Evolutionary conservation across 768 basidiomycete species (phyloP).

Genomic region (Auriscalpium vulgare): DNA sequence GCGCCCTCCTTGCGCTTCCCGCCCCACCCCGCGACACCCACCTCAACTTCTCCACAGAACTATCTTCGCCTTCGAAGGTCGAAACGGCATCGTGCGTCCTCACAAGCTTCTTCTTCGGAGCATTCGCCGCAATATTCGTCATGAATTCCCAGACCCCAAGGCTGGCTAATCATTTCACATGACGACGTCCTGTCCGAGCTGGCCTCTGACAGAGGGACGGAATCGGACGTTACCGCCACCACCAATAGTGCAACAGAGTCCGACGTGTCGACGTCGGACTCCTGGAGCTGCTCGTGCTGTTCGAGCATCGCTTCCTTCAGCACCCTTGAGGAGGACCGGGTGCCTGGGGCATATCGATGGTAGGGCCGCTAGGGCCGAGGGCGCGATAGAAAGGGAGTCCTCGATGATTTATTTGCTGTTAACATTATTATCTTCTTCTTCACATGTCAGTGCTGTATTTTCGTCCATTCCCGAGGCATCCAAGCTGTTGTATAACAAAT

Average conservation of each 20-base stretch:
- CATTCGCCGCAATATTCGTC: slow-evolving; percentile 39
- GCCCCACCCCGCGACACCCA: not conserved
- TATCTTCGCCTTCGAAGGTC: slow-evolving; percentile 15
- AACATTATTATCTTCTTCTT: no score
- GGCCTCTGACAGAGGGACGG: not conserved
- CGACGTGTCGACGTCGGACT: slow-evolving; percentile 3
- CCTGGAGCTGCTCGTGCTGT: slow-evolving; percentile 14
- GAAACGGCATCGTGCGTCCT: slow-evolving; percentile 38
- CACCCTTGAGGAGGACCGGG: slow-evolving; percentile 6
- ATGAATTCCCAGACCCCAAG: slow-evolving; percentile 17
- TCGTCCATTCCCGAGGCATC: no score
- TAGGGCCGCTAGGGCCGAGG: no score
- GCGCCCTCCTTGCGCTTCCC: not conserved
- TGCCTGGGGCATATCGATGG: not conserved
- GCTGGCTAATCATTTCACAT: slow-evolving; percentile 14
- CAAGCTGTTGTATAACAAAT: no score
- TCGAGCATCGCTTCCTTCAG: slow-evolving; percentile 16
- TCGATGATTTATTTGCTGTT: no score
- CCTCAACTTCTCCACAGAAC: slow-evolving; percentile 9
- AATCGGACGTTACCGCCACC: not conserved
- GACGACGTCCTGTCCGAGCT: not conserved
- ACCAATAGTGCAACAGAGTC: not conserved
- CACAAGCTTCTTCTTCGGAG: slow-evolving; percentile 54
- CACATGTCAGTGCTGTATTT: no score
- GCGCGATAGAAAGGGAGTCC: no score